Percentiles rank a stretch among this genome's conserved stretches.
phyloP scores from a whole-genome alignment of 2,329 filamentous ascomycete genomes.

The Penicillium sumatraense region DNA sequence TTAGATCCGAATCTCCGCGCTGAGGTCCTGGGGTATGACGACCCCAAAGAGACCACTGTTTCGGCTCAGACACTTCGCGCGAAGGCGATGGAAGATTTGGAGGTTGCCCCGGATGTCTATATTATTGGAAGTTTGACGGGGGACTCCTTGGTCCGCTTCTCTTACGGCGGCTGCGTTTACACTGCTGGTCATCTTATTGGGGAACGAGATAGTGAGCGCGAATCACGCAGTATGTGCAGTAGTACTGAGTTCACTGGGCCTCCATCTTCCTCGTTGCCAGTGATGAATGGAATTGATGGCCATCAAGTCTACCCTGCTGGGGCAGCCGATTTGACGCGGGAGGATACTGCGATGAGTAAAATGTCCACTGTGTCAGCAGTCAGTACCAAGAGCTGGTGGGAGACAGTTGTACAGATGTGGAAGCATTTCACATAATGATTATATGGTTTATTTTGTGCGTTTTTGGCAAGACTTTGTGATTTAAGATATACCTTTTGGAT shows the following conservation, averaged over 20 bases:
- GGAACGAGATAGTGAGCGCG: conserved; percentile 21
- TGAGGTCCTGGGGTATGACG: conserved; percentile 49
- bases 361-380: conserved; percentile 16
- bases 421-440: conserved; percentile 22
- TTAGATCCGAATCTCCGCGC: conserved; percentile 51
- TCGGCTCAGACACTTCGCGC: conserved; percentile 58
- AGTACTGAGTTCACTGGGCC: conserved; percentile 23
- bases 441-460: neutral
- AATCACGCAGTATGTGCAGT: conserved; percentile 21
- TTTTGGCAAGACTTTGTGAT: neutral
- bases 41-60: conserved; percentile 41
- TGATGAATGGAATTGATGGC: conserved; percentile 47
- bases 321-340: conserved; percentile 12
- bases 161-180: conserved; percentile 63
- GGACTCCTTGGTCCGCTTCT: conserved; percentile 64
- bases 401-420: conserved; percentile 23
- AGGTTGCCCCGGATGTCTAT: conserved; percentile 59
- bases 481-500: neutral
- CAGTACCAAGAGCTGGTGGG: conserved; percentile 25
- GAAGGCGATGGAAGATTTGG: conserved; percentile 57
- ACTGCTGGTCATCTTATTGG: conserved; percentile 58
- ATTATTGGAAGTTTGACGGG: conserved; percentile 64
- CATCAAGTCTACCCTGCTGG: conserved; percentile 31
- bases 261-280: conserved; percentile 30
- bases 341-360: conserved; percentile 23